Base-by-base conservation (phyloP, 805 yeast genomes). In the Sugiyamaella lignohabitans region DNA sequence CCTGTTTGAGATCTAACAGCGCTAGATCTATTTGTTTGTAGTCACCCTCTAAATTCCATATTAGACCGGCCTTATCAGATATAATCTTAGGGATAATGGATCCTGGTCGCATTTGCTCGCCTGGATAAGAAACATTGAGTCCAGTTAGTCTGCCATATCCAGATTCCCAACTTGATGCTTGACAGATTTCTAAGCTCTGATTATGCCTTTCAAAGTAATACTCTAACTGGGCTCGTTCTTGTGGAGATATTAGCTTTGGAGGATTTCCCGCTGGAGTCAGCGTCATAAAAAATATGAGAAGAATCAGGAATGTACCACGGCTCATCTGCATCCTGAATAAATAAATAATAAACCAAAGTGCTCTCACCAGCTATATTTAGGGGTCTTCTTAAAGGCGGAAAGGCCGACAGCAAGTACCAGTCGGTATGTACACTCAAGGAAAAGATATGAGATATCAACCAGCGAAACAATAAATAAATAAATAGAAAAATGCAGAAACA, bases 101-200 rank as follows among this genome's bases (percentile, higher is more conserved):
- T 4, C 48, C 47, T 8, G 20, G 24, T n/a, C 29, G 74, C 3
- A 67, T 60, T 1, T 73, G 18, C 14, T 70, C 72, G 62, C 83
- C 94, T 6, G 71, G 67, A 55, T 84, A 86, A 24, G 87, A 77
- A 29, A 82, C 63, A 55, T 71, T 73, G 48, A 82, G 76, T 2
- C 96, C 96, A 0, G 93, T 83, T 14, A 86, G 61, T 55, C 84
- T 82, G 1, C 84, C 84, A 59, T 80, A 81, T 4, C 85, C 87
- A 3, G 64, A 50, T 17, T 59, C 46, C 60, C 73, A 81, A 1
- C 74, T 69, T 38, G 75, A 60, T 34, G 70, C 65, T 11, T 52
- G 54, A 29, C 82, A 61, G 1, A 62, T 58, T 2, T 61, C 52
- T 20, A 65, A 45, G n/a, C 54, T 62, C 58, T 42, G 60, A 71